Evolutionary conservation across 2,329 filamentous ascomycete genomes (phyloP).

Genomic region (Aspergillus sp.): DNA sequence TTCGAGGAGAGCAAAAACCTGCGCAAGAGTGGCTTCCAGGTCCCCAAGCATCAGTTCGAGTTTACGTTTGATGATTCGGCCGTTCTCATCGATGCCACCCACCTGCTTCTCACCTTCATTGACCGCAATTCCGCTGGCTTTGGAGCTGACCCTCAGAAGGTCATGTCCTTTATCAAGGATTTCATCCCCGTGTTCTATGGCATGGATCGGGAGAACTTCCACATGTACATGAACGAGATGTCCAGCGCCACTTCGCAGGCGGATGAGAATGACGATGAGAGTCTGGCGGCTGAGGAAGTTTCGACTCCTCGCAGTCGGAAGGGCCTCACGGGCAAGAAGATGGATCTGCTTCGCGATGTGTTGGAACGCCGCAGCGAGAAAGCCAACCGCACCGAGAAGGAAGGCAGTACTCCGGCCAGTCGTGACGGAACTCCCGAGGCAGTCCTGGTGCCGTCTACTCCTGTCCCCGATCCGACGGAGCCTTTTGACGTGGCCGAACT

Average conservation of each 20-base stretch:
- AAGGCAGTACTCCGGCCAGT: slow-evolving; percentile 75
- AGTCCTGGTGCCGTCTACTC: slow-evolving; percentile 37
- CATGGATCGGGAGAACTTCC: slow-evolving; percentile 67
- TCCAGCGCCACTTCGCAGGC: slow-evolving; percentile 71
- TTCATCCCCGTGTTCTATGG: slow-evolving; percentile 78
- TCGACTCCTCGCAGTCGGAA: slow-evolving; percentile 68
- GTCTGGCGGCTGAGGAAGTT: slow-evolving; percentile 64
- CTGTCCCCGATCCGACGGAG: slow-evolving; percentile 54
- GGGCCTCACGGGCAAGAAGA: slow-evolving; percentile 65
- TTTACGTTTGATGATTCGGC: slow-evolving; percentile 72
- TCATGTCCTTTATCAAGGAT: slow-evolving; percentile 72
- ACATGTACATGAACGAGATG: slow-evolving; percentile 65
- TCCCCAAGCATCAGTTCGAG: slow-evolving; percentile 69
- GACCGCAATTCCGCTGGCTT: slow-evolving; percentile 52
- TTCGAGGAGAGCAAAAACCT: slow-evolving; percentile 84
- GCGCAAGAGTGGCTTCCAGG: slow-evolving; percentile 59
- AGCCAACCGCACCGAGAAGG: slow-evolving; percentile 69
- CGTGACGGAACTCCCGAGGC: slow-evolving; percentile 87
- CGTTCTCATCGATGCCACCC: slow-evolving; percentile 56
- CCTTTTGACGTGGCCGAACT: slow-evolving; percentile 47
- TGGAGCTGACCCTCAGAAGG: slow-evolving; percentile 65
- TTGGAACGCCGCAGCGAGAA: slow-evolving; percentile 76
- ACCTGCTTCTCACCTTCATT: slow-evolving; percentile 48
- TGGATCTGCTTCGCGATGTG: slow-evolving; percentile 76
- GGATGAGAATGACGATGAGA: slow-evolving; percentile 74